Evolutionary conservation across 2,329 filamentous ascomycete genomes (phyloP).

Genomic region (Phaeomoniella chlamydospora): DNA sequence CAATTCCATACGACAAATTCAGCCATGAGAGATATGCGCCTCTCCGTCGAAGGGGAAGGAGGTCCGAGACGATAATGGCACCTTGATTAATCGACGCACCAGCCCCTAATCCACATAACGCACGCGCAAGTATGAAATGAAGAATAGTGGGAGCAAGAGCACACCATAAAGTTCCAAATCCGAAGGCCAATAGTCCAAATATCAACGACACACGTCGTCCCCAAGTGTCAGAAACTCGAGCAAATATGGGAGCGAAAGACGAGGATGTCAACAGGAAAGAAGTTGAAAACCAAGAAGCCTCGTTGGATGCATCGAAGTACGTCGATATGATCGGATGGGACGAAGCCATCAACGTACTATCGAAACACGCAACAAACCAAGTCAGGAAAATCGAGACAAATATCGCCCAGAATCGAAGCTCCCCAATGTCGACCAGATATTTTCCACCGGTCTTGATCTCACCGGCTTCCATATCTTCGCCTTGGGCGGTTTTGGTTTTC

Average conservation of each 20-base stretch:
- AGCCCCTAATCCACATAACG: constrained; percentile 58
- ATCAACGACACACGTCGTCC: constrained; percentile 48
- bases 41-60: constrained; percentile 30
- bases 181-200: constrained; percentile 47
- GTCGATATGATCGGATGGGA: constrained; percentile 71
- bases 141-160: constrained; percentile 51
- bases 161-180: constrained; percentile 54
- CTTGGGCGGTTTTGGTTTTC: background rate
- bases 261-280: constrained; percentile 66
- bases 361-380: constrained; percentile 40
- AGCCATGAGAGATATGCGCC: constrained; percentile 1
- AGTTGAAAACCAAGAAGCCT: constrained; percentile 70
- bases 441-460: background rate
- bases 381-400: constrained; percentile 1
- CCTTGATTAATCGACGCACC: constrained; percentile 57
- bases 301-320: constrained; percentile 63
- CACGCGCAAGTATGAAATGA: constrained; percentile 56
- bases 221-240: constrained; percentile 58
- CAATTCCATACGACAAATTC: constrained; percentile 6
- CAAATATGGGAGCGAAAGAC: constrained; percentile 60
- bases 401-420: background rate
- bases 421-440: background rate
- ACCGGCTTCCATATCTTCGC: background rate
- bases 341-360: constrained; percentile 69
- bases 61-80: constrained; percentile 56